Conservation (phyloP, 805 yeast genomes). For the Yamadazyma kitorensis region DNA sequence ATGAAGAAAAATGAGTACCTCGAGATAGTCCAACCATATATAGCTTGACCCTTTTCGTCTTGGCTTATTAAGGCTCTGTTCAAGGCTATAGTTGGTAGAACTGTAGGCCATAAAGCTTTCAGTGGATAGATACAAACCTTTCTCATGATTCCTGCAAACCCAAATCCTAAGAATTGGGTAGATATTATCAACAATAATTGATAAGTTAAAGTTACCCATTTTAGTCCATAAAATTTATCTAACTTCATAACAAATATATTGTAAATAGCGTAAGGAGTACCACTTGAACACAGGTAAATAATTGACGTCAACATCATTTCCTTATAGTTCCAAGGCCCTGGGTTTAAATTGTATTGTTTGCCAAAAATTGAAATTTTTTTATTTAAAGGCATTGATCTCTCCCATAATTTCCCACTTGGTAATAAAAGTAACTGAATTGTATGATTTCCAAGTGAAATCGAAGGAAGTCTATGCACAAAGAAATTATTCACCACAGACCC, state of each 20-base stretch:
- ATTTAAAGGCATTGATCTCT: constrained; percentile 24
- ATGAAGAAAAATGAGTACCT: constrained; percentile 38
- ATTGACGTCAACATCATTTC: constrained; percentile 46
- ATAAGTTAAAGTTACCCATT: constrained; percentile 49
- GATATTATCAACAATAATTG: constrained; percentile 52
- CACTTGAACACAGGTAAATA: constrained; percentile 41
- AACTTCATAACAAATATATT: constrained; percentile 44
- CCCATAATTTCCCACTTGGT: constrained; percentile 43
- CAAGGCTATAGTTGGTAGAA: constrained; percentile 41
- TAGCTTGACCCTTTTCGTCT: constrained; percentile 17
- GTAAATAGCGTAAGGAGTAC: constrained; percentile 41
- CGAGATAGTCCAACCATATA: constrained; percentile 42
- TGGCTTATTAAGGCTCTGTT: constrained; percentile 39
- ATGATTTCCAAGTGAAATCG: constrained; percentile 31
- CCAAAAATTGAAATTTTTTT: constrained; percentile 23
- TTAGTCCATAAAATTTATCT: constrained; percentile 39
- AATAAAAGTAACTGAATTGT: constrained; percentile 39
- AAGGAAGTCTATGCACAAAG: constrained; percentile 41
- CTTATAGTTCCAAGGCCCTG: constrained; percentile 43
- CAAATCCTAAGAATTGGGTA: constrained; percentile 63
- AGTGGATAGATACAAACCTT: constrained; percentile 47
- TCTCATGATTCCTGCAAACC: constrained; percentile 64
- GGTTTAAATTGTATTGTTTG: constrained; percentile 27
- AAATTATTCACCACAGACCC: constrained; percentile 41
- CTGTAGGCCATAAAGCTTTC: constrained; percentile 44